A percentile compares a stretch with the other conserved stretches of the same genome.
phyloP scores from a whole-genome alignment of 2,329 filamentous ascomycete species.

The Chaetothyriales sp. region DNA sequence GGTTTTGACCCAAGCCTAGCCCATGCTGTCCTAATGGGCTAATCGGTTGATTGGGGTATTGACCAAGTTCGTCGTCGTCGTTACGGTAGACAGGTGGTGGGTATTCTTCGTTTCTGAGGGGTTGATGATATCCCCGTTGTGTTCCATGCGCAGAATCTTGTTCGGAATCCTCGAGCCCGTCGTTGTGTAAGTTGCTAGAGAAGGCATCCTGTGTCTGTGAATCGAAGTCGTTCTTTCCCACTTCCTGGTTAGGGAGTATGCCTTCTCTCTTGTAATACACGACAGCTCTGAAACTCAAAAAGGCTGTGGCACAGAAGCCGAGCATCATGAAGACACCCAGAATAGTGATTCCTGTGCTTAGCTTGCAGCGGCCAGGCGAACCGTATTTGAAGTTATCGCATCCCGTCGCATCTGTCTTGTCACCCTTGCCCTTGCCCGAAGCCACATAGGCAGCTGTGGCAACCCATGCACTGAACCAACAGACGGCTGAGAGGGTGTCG shows the following conservation, averaged over 20 bases:
- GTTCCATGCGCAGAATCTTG: too few relatives aligned
- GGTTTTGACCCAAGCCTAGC: too few relatives aligned
- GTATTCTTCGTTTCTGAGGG: too few relatives aligned
- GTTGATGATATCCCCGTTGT: too few relatives aligned
- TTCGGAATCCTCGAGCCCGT: constrained; percentile 28
- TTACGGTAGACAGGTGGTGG: too few relatives aligned
- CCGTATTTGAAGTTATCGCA: constrained; percentile 45
- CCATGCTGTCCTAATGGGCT: too few relatives aligned
- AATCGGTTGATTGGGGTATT: too few relatives aligned
- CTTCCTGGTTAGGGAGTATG: constrained; percentile 35
- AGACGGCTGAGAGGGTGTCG: constrained; percentile 40
- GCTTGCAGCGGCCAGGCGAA: constrained; percentile 40
- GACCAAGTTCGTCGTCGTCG: too few relatives aligned
- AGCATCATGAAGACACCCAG: constrained; percentile 46
- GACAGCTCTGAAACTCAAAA: constrained; percentile 42
- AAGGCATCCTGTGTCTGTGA: constrained; percentile 36
- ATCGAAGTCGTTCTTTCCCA: constrained; percentile 31
- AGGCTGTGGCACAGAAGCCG: constrained; percentile 40
- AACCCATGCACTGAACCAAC: constrained; percentile 49
- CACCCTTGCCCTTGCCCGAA: constrained; percentile 39
- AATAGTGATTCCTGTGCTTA: constrained; percentile 43
- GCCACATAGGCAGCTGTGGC: constrained; percentile 43
- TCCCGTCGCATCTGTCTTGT: constrained; percentile 29
- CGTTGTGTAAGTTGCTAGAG: constrained; percentile 32
- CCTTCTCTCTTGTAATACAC: constrained; percentile 45